Evolutionary conservation across 129 eudicot genomes (phyloP).

Genomic region (Ambrosia trifida): DNA sequence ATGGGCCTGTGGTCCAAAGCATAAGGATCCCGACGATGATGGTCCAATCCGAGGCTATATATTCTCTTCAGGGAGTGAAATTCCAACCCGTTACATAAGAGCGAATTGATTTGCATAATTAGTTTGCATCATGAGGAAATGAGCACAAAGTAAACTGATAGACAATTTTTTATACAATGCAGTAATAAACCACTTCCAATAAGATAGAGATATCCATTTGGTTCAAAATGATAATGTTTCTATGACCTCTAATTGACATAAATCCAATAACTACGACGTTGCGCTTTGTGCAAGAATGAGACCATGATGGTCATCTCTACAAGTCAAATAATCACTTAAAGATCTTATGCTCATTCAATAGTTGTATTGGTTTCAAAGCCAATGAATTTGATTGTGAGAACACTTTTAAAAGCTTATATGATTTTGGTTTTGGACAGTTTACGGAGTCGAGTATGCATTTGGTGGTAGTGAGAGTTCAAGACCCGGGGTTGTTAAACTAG

Average conservation of each 20-base stretch:
- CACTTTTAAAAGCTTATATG: background rate
- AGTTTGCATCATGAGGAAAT: background rate
- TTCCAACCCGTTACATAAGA: background rate
- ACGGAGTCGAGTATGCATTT: constrained; percentile 85
- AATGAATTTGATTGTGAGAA: background rate
- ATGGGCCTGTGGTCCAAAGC: too few relatives aligned
- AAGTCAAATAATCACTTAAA: background rate
- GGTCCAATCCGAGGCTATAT: too few relatives aligned
- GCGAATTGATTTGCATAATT: too few relatives aligned
- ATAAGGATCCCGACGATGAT: too few relatives aligned
- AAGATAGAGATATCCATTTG: background rate
- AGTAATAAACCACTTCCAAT: background rate
- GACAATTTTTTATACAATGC: background rate
- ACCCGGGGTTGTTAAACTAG: constrained; percentile 80
- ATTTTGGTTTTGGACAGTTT: constrained; percentile 44
- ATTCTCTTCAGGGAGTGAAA: too few relatives aligned
- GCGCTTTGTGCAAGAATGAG: constrained; percentile 5
- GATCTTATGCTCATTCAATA: background rate
- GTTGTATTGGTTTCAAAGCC: background rate
- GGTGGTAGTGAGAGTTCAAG: constrained; percentile 82
- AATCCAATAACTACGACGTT: too few relatives aligned
- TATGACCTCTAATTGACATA: too few relatives aligned
- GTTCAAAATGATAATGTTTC: too few relatives aligned
- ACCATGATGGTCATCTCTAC: background rate
- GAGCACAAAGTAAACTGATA: background rate